Percentiles rank a stretch among this genome's conserved stretches.
These are phyloP conservation scores for Pestalotiopsis fici DNA, from an alignment of 2,329 filamentous ascomycete genomes.

Conservation along the genomic window DNA sequence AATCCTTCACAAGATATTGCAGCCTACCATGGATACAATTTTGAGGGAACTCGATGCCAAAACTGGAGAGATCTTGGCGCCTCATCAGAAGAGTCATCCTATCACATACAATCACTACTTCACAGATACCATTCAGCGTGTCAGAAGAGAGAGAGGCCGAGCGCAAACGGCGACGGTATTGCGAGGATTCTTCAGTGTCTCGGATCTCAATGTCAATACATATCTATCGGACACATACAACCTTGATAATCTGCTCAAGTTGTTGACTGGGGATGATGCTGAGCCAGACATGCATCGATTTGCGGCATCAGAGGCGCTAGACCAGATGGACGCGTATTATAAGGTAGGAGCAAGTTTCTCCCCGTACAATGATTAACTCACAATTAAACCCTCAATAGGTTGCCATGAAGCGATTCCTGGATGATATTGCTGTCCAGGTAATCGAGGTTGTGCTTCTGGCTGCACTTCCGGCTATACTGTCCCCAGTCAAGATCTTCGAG, in stretches of 20 bases:
- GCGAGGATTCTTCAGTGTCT: background rate
- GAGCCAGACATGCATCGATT: conserved; percentile 25
- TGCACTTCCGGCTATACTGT: conserved; percentile 36
- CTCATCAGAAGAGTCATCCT: conserved; percentile 45
- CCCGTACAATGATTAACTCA: background rate
- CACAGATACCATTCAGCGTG: conserved; percentile 32
- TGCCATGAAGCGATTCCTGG: conserved; percentile 43
- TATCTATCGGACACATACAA: background rate
- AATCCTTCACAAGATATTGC: conserved; percentile 37
- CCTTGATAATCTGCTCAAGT: background rate
- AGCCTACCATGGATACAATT: conserved; percentile 39
- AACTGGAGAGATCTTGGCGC: conserved; percentile 44
- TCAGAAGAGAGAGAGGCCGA: conserved; percentile 11
- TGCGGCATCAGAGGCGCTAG: conserved; percentile 32
- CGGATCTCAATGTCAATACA: background rate
- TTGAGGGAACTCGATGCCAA: conserved; percentile 38
- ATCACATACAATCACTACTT: conserved; percentile 57
- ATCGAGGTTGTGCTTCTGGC: conserved; percentile 41
- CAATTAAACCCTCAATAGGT: conserved; percentile 30
- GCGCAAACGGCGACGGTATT: background rate
- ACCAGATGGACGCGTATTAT: conserved; percentile 37
- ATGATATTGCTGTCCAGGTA: conserved; percentile 42
- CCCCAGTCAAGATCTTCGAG: conserved; percentile 34
- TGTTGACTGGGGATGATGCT: background rate
- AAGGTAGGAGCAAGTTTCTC: conserved; percentile 21